phyloP scores from a whole-genome alignment of 2,329 filamentous ascomycete genomes.

The Penicillium verrucosum region DNA sequence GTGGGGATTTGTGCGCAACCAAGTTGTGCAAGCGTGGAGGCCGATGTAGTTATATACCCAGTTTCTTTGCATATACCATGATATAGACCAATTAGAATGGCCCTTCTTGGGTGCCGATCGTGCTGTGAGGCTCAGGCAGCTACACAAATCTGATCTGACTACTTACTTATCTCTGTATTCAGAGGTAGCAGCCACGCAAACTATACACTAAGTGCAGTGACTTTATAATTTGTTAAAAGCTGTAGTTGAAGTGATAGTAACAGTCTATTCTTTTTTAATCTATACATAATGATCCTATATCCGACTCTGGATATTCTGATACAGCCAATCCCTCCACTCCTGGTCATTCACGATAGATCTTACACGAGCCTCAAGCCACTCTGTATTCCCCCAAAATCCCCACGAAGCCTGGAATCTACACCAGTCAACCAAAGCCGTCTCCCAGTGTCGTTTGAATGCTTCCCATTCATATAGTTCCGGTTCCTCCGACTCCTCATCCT shows the following conservation, averaged over 20 bases:
- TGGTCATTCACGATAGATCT: constrained; percentile 48
- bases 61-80: not conserved
- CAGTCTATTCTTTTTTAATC: not conserved
- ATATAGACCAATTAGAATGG: not conserved
- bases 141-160: not conserved
- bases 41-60: constrained; percentile 3
- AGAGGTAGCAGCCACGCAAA: not conserved
- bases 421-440: constrained; percentile 67
- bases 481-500: not conserved
- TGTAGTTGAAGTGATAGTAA: not conserved
- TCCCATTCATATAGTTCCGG: constrained; percentile 52
- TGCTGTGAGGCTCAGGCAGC: not conserved
- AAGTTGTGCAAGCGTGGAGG: constrained; percentile 7
- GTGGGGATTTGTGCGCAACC: constrained; percentile 7
- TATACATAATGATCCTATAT: not conserved
- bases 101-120: not conserved
- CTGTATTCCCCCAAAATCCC: constrained; percentile 61
- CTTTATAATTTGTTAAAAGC: too few relatives aligned
- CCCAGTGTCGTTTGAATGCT: constrained; percentile 59
- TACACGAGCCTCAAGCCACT: constrained; percentile 57
- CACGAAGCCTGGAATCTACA: constrained; percentile 59
- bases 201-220: not conserved
- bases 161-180: not conserved
- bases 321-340: constrained; percentile 49
- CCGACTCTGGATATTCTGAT: constrained; percentile 16